Percentiles rank a stretch among this genome's conserved stretches.
Evolutionary conservation across 495 filamentous ascomycete species (phyloP).

Genomic region (Aspergillus mulundensis): DNA sequence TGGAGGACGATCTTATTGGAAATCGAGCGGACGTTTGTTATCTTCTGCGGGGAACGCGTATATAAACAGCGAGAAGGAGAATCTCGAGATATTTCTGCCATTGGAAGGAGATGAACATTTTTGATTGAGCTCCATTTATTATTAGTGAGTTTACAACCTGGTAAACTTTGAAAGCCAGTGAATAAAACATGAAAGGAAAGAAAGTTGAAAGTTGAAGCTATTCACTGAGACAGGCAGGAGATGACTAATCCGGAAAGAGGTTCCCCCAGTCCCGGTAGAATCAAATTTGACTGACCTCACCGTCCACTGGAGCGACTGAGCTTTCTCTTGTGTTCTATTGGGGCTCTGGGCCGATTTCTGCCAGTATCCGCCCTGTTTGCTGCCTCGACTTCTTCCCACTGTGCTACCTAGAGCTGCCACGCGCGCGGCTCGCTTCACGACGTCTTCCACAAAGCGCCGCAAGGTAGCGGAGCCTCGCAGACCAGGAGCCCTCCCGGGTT

Average conservation of each 20-base stretch:
- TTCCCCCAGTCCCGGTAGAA: background rate
- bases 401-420: conserved; percentile 46
- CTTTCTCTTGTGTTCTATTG: conserved; percentile 2
- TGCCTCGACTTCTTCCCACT: conserved; percentile 12
- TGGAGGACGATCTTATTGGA: conserved; percentile 24
- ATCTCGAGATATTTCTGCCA: no score
- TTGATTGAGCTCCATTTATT: no score
- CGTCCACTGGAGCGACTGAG: background rate
- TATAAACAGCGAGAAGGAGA: conserved; percentile 2
- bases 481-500: conserved; percentile 27
- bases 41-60: conserved; percentile 18
- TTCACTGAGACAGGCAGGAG: background rate
- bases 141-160: no score
- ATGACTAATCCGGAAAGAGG: background rate
- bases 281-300: background rate
- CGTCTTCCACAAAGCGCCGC: conserved; percentile 89
- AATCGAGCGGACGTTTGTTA: conserved; percentile 36
- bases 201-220: background rate
- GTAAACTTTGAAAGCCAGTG: no score
- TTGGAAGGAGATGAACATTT: no score
- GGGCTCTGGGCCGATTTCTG: conserved; percentile 1
- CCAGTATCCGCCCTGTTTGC: conserved; percentile 8
- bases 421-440: conserved; percentile 74
- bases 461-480: conserved; percentile 62
- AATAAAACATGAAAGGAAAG: no score